Conservation (phyloP, 2,329 filamentous ascomycete species). For the Pseudocercospora eumusae region DNA sequence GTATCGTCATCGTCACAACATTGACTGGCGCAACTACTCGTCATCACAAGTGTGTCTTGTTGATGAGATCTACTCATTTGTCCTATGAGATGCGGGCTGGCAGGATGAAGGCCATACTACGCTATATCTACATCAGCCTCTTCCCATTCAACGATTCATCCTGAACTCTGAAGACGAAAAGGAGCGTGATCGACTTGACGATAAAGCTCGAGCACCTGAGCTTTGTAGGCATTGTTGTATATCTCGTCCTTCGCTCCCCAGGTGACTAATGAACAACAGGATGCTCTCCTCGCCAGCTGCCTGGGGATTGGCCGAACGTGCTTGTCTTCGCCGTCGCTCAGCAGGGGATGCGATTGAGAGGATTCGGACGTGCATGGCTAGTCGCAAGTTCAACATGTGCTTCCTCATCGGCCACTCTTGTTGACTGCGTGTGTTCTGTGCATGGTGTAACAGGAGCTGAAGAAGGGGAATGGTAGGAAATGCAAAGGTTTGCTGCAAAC, state of each 20-base stretch:
- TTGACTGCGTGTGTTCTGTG: constrained; percentile 40
- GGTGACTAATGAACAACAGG: too few species aligned
- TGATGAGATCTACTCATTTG: too few species aligned
- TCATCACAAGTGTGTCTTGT: too few species aligned
- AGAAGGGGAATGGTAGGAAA: constrained; percentile 33
- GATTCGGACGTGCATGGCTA: constrained; percentile 42
- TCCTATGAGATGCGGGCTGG: too few species aligned
- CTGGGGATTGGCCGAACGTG: constrained; percentile 47
- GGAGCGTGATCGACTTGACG: constrained; percentile 42
- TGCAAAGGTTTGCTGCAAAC: constrained; percentile 10
- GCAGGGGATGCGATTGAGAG: constrained; percentile 46
- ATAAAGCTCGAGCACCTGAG: constrained; percentile 44
- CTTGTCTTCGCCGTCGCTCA: constrained; percentile 49
- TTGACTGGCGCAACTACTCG: neutral
- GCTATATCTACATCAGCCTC: neutral
- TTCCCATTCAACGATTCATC: constrained; percentile 21
- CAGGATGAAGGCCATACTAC: neutral
- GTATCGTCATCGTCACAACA: neutral
- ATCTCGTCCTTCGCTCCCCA: too few species aligned
- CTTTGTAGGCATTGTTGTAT: constrained; percentile 48
- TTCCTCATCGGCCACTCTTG: constrained; percentile 40
- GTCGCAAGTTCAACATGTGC: constrained; percentile 20
- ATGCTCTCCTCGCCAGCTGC: constrained; percentile 44
- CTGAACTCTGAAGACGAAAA: constrained; percentile 40
- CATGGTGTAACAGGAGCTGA: too few species aligned